Percentiles rank a stretch among this genome's conserved stretches.
Evolutionary conservation across 192 early-diverging fungal species (phyloP).

Genomic region (Diversispora eburnea): DNA sequence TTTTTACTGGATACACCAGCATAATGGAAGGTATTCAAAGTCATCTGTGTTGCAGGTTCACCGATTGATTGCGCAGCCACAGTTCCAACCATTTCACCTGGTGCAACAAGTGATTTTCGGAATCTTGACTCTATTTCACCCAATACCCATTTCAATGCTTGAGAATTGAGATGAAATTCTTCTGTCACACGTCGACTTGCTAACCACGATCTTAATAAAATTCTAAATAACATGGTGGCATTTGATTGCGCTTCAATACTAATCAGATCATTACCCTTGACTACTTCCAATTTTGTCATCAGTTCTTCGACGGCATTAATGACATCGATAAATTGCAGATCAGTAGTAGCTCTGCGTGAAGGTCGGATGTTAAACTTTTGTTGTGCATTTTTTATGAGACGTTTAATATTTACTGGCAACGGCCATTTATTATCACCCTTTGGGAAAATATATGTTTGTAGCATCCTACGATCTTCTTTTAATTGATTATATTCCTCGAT

Average conservation of each 20-base stretch:
- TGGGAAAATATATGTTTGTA: constrained; percentile 80
- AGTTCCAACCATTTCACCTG: constrained; percentile 97
- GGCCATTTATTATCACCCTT: constrained; percentile 74
- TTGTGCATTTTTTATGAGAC: constrained; percentile 88
- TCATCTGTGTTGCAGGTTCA: constrained; percentile 99
- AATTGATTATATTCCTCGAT: constrained; percentile 70
- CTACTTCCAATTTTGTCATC: constrained; percentile 55
- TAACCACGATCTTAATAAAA: constrained; percentile 72
- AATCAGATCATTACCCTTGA: constrained; percentile 86
- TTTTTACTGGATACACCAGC: constrained; percentile 97
- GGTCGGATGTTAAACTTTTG: constrained; percentile 65
- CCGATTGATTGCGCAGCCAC: constrained; percentile 98
- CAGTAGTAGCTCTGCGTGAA: constrained; percentile 39
- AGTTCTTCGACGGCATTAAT: constrained; percentile 40
- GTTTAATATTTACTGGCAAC: constrained; percentile 85
- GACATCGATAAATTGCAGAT: constrained; percentile 42
- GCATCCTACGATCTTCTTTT: constrained; percentile 64
- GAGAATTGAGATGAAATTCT: constrained; percentile 78
- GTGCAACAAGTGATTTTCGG: constrained; percentile 83
- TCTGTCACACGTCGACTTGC: constrained; percentile 84
- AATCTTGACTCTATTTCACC: constrained; percentile 93
- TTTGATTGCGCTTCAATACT: constrained; percentile 86
- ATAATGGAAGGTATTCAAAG: constrained; percentile 99
- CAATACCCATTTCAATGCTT: constrained; percentile 92
- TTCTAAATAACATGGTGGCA: constrained; percentile 90